phyloP scores from a whole-genome alignment of 139 green algal species.

The Chlorella sp. region DNA sequence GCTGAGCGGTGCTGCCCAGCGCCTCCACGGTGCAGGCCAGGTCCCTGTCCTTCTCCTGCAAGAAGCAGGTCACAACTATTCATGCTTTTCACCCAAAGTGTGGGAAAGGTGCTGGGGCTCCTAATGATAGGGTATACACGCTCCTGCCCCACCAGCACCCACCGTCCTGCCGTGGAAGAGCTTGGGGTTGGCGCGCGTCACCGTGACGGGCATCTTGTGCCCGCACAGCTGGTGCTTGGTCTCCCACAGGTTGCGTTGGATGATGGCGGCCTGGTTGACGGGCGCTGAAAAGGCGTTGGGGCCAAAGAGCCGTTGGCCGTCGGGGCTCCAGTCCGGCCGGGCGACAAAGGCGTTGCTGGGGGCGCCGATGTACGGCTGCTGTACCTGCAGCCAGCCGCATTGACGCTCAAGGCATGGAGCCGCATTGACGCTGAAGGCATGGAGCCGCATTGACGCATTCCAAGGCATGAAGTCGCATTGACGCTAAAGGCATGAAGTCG shows the following conservation, averaged over 20 bases:
- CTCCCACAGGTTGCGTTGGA: conserved; percentile 23
- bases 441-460: conserved; percentile 11
- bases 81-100: neutral
- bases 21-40: neutral
- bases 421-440: conserved; percentile 14
- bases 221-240: conserved; percentile 31
- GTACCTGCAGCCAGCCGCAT: too few species aligned
- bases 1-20: too few species aligned
- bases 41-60: neutral
- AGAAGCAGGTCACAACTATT: neutral
- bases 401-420: too few species aligned
- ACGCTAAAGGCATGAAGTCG: conserved; percentile 13
- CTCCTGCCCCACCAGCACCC: neutral
- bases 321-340: conserved; percentile 41
- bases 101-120: too few species aligned
- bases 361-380: too few species aligned
- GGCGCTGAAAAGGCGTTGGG: conserved; percentile 5
- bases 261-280: conserved; percentile 4
- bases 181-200: conserved; percentile 55
- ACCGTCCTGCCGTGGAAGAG: conserved; percentile 43
- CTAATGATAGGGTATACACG: neutral
- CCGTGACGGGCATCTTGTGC: conserved; percentile 58
- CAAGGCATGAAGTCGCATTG: too few species aligned
- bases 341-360: conserved; percentile 43
- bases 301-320: conserved; percentile 43